A percentile compares a stretch with the other conserved stretches of the same genome.
phyloP scores from a whole-genome alignment of 352 stramenopile genomes.

The Halophytophthora polymorphica region DNA sequence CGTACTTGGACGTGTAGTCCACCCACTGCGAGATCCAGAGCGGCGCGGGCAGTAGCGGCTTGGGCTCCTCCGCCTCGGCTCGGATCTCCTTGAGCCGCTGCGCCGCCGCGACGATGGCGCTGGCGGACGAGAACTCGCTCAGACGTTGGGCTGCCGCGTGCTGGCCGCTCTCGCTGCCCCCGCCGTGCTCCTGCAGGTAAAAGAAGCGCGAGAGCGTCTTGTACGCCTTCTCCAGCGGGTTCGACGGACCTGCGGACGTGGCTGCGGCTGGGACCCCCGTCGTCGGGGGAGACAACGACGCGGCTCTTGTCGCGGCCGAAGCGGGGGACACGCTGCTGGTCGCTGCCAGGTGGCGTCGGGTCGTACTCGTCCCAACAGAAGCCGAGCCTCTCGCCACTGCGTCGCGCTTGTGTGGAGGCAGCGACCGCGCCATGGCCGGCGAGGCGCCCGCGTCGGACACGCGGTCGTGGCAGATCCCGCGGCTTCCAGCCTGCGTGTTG shows the following conservation, averaged over 20 bases:
- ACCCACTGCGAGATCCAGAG: slow-evolving; percentile 97
- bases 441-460: slow-evolving; percentile 26
- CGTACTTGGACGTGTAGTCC: slow-evolving; percentile 99
- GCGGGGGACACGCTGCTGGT: neutral
- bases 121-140: slow-evolving; percentile 56
- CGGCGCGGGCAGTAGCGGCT: slow-evolving; percentile 30
- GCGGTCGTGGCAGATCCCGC: slow-evolving; percentile 13
- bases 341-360: slow-evolving; percentile 8
- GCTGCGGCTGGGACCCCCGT: slow-evolving; percentile 4
- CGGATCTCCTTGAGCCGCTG: slow-evolving; percentile 66
- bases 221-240: slow-evolving; percentile 50
- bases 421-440: slow-evolving; percentile 9
- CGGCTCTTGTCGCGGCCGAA: slow-evolving; percentile 1
- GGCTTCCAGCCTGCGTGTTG: slow-evolving; percentile 13
- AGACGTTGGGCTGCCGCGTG: slow-evolving; percentile 35
- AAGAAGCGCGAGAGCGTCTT: slow-evolving; percentile 68
- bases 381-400: slow-evolving; percentile 9
- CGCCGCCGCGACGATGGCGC: slow-evolving; percentile 52
- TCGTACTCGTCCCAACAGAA: slow-evolving; percentile 6
- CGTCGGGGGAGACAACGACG: slow-evolving; percentile 2
- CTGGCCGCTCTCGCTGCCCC: slow-evolving; percentile 7
- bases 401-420: slow-evolving; percentile 22
- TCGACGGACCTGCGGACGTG: slow-evolving; percentile 7
- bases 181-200: slow-evolving; percentile 51
- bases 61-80: slow-evolving; percentile 40